These are phyloP conservation scores for Trypanosomatidae sp. DNA, from an alignment of 208 protist species.

Conservation along the genomic window DNA sequence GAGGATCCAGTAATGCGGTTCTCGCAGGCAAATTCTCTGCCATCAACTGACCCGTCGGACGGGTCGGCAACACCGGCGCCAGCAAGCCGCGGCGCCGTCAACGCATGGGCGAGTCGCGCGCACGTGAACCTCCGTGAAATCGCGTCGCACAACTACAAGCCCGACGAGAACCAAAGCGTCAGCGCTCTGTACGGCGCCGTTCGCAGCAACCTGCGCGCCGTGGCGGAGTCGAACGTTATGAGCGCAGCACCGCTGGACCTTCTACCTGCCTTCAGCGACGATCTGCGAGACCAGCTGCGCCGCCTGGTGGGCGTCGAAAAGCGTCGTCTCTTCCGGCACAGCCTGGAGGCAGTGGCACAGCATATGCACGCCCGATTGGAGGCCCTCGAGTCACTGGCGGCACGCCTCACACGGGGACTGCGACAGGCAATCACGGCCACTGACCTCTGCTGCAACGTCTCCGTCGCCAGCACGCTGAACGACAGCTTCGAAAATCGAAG, in stretches of 20 bases:
- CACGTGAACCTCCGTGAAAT: conserved; percentile 12
- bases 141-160: conserved; percentile 4
- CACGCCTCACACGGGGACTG: conserved; percentile 19
- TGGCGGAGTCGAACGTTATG: conserved; percentile 20
- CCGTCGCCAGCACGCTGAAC: not conserved
- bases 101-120: conserved; percentile 9
- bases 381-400: conserved; percentile 13
- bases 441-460: not conserved
- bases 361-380: conserved; percentile 18
- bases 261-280: conserved; percentile 24
- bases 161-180: not conserved
- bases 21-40: not conserved
- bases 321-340: conserved; percentile 21
- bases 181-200: conserved; percentile 13
- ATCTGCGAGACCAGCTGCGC: conserved; percentile 17
- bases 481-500: not conserved
- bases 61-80: not conserved
- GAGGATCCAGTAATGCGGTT: conserved; percentile 29
- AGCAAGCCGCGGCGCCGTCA: not conserved
- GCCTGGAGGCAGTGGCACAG: conserved; percentile 15
- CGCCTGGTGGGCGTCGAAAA: conserved; percentile 8
- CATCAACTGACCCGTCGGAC: not conserved
- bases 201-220: conserved; percentile 6
- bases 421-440: conserved; percentile 6
- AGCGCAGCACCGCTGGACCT: conserved; percentile 19